These are phyloP conservation scores for Tricladium varicosporioides DNA, from an alignment of 2,329 filamentous ascomycete genomes.

Conservation along the genomic window DNA sequence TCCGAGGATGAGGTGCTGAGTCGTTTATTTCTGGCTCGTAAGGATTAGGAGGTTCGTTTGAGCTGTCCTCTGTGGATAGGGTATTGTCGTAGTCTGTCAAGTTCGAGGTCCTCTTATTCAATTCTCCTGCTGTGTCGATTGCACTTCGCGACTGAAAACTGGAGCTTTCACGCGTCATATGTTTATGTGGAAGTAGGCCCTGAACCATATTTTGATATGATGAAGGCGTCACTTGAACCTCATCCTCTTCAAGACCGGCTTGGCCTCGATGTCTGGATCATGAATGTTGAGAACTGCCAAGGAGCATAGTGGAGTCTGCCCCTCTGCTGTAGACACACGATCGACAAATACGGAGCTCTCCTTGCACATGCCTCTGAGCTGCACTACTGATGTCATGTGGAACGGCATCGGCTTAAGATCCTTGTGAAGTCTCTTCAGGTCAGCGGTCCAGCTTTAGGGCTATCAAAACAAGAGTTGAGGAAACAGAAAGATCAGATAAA, in stretches of 20 bases:
- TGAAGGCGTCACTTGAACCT: not conserved
- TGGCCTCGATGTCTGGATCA: not conserved
- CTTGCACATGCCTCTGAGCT: not conserved
- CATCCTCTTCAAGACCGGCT: not conserved
- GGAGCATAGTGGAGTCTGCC: not conserved
- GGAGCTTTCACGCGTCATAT: slow-evolving; percentile 30
- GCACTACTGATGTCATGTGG: slow-evolving; percentile 8
- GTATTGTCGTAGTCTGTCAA: slow-evolving; percentile 10
- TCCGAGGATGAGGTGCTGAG: slow-evolving; percentile 26
- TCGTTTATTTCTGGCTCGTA: slow-evolving; percentile 28
- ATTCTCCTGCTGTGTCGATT: slow-evolving; percentile 42
- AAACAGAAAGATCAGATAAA: not conserved
- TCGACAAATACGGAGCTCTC: not conserved
- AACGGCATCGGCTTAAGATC: not conserved
- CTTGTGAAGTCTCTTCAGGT: slow-evolving; percentile 7
- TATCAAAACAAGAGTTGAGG: not conserved
- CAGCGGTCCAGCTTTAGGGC: not conserved
- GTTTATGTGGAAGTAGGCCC: slow-evolving; percentile 5
- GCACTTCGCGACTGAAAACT: slow-evolving; percentile 46
- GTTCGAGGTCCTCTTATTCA: slow-evolving; percentile 39
- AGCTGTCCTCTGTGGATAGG: not conserved
- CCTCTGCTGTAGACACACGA: not conserved
- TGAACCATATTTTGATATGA: slow-evolving; percentile 2
- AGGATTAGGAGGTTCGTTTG: slow-evolving; percentile 17
- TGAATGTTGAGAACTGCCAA: not conserved